Percentiles rank a stretch among this genome's conserved stretches.
These are phyloP conservation scores for Nicotiana sylvestris DNA, from an alignment of 257 asterid genomes.

Conservation along the genomic window DNA sequence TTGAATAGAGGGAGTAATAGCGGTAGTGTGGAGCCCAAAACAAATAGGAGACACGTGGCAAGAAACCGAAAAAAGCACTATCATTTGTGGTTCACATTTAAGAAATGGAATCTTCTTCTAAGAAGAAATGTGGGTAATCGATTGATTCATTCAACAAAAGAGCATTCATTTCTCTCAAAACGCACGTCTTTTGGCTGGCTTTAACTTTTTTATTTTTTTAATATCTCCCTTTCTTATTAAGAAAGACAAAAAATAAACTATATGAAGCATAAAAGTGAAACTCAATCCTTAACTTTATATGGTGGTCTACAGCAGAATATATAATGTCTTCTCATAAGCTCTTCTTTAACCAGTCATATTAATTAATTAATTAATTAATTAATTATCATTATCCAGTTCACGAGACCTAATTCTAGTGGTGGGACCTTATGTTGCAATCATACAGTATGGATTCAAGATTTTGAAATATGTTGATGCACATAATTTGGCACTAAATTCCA, in stretches of 20 bases:
- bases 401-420: constrained; percentile 15
- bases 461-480: constrained; percentile 24
- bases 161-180: background rate
- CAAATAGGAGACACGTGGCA: no score
- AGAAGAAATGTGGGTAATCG: background rate
- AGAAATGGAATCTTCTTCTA: constrained; percentile 15
- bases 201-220: constrained; percentile 11
- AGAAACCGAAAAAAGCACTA: background rate
- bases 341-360: background rate
- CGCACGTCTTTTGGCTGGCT: background rate
- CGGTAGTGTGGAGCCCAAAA: no score
- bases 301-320: no score
- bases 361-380: background rate
- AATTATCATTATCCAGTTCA: background rate
- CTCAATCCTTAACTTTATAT: background rate
- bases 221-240: constrained; percentile 26
- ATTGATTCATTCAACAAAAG: constrained; percentile 20
- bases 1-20: no score
- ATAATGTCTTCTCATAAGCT: no score
- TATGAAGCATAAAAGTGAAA: background rate
- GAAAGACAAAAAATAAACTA: constrained; percentile 22
- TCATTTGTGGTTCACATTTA: constrained; percentile 18
- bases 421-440: constrained; percentile 38
- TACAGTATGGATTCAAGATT: constrained; percentile 8
- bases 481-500: constrained; percentile 45